phyloP scores from a whole-genome alignment of 768 basidiomycete species.

The Termitomyces heimii region DNA sequence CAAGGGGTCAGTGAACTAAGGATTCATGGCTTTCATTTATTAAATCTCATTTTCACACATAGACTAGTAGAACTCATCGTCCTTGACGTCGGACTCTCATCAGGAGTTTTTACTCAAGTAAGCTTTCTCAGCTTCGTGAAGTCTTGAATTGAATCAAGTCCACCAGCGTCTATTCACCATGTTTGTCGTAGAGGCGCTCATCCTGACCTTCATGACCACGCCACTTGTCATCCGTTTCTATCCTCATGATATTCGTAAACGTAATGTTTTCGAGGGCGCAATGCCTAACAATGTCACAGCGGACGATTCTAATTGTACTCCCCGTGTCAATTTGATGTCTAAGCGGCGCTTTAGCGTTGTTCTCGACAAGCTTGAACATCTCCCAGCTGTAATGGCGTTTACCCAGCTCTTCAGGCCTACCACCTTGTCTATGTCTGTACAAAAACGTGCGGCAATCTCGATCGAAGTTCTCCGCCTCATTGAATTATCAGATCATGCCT shows the following conservation, averaged over 20 bases:
- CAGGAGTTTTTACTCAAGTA: conserved; percentile 64
- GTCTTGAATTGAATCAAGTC: background rate
- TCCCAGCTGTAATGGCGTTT: conserved; percentile 86
- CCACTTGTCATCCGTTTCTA: conserved; percentile 65
- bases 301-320: background rate
- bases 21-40: background rate
- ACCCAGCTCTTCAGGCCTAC: conserved; percentile 67
- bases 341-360: conserved; percentile 67
- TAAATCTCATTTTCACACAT: background rate
- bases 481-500: conserved; percentile 80
- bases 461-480: conserved; percentile 81
- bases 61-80: conserved; percentile 93
- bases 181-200: conserved; percentile 84
- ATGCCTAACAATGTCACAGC: conserved; percentile 35
- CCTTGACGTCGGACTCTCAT: conserved; percentile 84
- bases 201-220: conserved; percentile 83
- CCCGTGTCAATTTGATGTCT: conserved; percentile 13
- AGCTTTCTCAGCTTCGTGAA: background rate
- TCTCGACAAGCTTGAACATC: conserved; percentile 83
- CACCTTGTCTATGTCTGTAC: background rate
- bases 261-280: conserved; percentile 36
- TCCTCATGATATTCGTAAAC: conserved; percentile 51
- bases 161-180: conserved; percentile 76
- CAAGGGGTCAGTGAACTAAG: conserved; percentile 59
- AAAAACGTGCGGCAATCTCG: conserved; percentile 24